These are phyloP conservation scores for Amborella trichopoda DNA, from an alignment of 164 flowering plant genomes.

Conservation along the genomic window DNA sequence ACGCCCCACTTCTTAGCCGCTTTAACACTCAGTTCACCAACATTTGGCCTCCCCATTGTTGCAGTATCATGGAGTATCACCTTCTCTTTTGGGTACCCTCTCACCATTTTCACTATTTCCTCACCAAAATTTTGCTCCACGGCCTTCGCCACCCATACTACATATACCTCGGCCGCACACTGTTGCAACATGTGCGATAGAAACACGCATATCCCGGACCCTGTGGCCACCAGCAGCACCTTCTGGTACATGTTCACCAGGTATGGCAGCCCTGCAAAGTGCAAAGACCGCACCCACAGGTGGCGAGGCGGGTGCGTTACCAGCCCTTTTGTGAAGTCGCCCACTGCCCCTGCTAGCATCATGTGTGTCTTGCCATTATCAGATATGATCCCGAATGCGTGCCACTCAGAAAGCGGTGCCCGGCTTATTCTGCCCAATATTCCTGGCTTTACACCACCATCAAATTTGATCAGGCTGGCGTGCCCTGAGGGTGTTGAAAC, in stretches of 20 bases:
- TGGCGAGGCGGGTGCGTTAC: conserved; percentile 52
- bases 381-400: conserved; percentile 67
- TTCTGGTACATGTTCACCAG: conserved; percentile 46
- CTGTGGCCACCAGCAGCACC: conserved; percentile 55
- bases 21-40: conserved; percentile 32
- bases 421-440: conserved; percentile 58
- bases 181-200: conserved; percentile 51
- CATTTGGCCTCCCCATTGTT: conserved; percentile 40
- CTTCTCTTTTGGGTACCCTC: conserved; percentile 33
- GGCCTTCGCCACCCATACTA: conserved; percentile 55
- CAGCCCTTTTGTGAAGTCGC: conserved; percentile 59
- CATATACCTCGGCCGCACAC: conserved; percentile 29
- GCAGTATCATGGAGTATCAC: conserved; percentile 61
- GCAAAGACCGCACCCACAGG: conserved; percentile 49
- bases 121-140: conserved; percentile 42
- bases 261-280: conserved; percentile 60
- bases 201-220: conserved; percentile 60
- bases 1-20: conserved; percentile 43
- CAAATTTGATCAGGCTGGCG: conserved; percentile 47
- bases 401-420: conserved; percentile 66
- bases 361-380: conserved; percentile 45
- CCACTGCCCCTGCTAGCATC: conserved; percentile 77
- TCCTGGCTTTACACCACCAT: conserved; percentile 47
- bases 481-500: conserved; percentile 44
- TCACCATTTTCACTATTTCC: conserved; percentile 41